Conservation (phyloP, 164 flowering plant genomes). For the Akebia trifoliata region DNA sequence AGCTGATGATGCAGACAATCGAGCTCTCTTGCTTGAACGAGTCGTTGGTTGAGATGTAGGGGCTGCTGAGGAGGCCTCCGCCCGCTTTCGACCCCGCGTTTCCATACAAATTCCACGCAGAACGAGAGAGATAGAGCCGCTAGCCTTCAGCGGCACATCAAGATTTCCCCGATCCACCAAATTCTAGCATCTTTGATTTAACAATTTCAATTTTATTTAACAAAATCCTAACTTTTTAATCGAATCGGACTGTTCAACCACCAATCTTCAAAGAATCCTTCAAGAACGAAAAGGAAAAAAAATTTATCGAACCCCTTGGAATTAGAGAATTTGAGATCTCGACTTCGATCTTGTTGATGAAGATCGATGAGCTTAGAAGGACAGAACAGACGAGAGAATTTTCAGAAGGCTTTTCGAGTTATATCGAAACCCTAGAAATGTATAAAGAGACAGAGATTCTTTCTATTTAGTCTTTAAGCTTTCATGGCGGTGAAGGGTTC, state of each 20-base stretch:
- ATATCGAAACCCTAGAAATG: slow-evolving; percentile 11
- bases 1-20: slow-evolving; percentile 34
- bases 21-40: slow-evolving; percentile 66
- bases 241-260: neutral
- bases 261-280: neutral
- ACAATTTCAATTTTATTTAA: neutral
- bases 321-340: neutral
- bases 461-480: slow-evolving; percentile 2
- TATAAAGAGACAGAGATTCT: neutral
- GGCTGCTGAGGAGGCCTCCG: slow-evolving; percentile 99
- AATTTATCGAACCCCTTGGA: neutral
- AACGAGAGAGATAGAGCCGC: slow-evolving; percentile 17
- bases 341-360: too few species aligned
- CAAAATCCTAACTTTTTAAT: slow-evolving; percentile 10
- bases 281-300: neutral
- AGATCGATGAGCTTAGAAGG: too few species aligned
- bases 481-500: slow-evolving; percentile 31
- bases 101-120: slow-evolving; percentile 81
- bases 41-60: slow-evolving; percentile 63
- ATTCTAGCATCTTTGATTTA: slow-evolving; percentile 19
- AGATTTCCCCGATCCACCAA: slow-evolving; percentile 31
- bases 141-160: slow-evolving; percentile 58
- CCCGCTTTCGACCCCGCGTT: slow-evolving; percentile 99
- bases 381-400: too few species aligned
- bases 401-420: too few species aligned